Percentiles rank a stretch among this genome's conserved stretches.
phyloP scores from a whole-genome alignment of 1,139 yeast species.

The Geotrichum australiense region DNA sequence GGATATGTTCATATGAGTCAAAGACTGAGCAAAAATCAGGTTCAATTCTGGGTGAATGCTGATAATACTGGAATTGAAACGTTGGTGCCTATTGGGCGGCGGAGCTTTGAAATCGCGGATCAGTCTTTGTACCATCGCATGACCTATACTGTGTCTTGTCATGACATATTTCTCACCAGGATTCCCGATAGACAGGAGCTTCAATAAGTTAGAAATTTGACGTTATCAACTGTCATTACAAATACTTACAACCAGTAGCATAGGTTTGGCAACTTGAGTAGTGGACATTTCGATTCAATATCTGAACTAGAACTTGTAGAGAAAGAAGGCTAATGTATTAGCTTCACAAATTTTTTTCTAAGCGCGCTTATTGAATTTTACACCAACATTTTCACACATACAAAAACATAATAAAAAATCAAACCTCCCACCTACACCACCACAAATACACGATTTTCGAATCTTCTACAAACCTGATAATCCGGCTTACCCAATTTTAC shows the following conservation, averaged over 20 bases:
- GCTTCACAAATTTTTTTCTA: too few species aligned
- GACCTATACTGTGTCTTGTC: slow-evolving; percentile 79
- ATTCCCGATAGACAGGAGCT: slow-evolving; percentile 56
- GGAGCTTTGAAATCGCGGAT: slow-evolving; percentile 15
- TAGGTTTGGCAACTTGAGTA: slow-evolving; percentile 5
- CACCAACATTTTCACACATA: too few species aligned
- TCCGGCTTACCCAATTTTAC: too few species aligned
- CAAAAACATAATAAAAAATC: too few species aligned
- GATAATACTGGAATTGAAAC: slow-evolving; percentile 20
- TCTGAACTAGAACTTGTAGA: too few species aligned
- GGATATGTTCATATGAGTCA: slow-evolving; percentile 60
- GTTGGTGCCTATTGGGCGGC: slow-evolving; percentile 17
- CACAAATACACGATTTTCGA: too few species aligned
- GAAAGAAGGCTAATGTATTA: too few species aligned
- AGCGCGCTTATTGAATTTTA: too few species aligned
- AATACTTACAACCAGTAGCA: slow-evolving; percentile 14
- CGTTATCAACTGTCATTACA: not conserved
- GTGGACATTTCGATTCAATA: too few species aligned
- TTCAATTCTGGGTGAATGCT: slow-evolving; percentile 3
- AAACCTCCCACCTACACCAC: too few species aligned
- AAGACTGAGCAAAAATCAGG: slow-evolving; percentile 42
- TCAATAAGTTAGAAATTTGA: not conserved
- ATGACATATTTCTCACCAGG: slow-evolving; percentile 56
- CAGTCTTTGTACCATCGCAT: slow-evolving; percentile 37
- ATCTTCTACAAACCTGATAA: too few species aligned